Base-by-base conservation (phyloP, 768 basidiomycete species). In the Strobilomyces echinocephalus region DNA sequence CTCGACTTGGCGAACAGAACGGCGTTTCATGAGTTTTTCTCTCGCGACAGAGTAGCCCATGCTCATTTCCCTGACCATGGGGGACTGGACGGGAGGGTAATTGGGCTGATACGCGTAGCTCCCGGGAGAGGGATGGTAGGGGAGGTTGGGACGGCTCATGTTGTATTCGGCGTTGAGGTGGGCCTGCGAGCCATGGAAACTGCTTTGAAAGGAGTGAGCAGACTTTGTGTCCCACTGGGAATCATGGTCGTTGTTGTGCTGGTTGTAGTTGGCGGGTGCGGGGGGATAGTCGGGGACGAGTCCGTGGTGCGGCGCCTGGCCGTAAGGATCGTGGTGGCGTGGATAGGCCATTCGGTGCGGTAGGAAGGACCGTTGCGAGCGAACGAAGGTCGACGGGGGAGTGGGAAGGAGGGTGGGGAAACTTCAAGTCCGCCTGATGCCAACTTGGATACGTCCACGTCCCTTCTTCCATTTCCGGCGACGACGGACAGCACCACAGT, bases 11-110 rank as follows among this genome's bases (percentile, higher is more conserved):
- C 85, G 82, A 40, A 89, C 76, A 36, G 87, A 88, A 49, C 89
- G 78, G 40, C 85, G 82, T 65, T 85, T 88, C 83, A 92, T 83
- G 71, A 91, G 80, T 68, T 89, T 87, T 56, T 92, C 88, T 60
- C 82, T 75, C 41, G 85, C 86, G 40, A 75, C 74, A 24, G 83
- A 81, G 70, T 83, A 91, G 15, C 86, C 87, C 43, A 65, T 72
- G 66, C 77, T 77, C 56, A 68, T 72, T 43, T 69, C 75, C 56
- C 76, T 73, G 48, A 76, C 72, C 63, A 80, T 71, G 24, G 80
- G 82, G 20, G 73, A 65, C 39, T 76, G 78, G 30, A 69, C 60
- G 24, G 86, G 86, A n/a, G 85, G 86, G 66, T 87, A 85, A 58
- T 85, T 78, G 49, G 68, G 67, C 44, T 64, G 69, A 42, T 62